Conservation (phyloP, 2,329 filamentous ascomycete species). For the Colletotrichum sp. region DNA sequence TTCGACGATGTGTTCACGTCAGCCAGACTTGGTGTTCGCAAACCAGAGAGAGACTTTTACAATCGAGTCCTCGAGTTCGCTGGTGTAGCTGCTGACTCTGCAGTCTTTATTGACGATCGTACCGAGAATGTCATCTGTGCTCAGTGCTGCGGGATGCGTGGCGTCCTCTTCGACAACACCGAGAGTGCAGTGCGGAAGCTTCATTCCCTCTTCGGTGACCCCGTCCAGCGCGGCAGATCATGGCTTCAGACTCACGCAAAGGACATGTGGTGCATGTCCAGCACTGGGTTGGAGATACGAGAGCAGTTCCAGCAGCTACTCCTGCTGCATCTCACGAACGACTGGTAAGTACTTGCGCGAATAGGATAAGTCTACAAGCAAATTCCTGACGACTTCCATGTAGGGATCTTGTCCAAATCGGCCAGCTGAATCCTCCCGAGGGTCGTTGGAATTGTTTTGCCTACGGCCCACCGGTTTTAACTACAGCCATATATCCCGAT, state of each 20-base stretch:
- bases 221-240: background rate
- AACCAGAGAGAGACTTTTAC: background rate
- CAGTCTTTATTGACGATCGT: background rate
- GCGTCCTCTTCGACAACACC: background rate
- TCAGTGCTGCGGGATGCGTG: background rate
- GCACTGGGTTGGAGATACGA: background rate
- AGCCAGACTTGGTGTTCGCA: background rate
- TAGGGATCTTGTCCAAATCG: too few species aligned
- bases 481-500: background rate
- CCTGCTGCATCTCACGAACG: background rate
- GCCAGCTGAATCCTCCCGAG: too few species aligned
- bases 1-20: background rate
- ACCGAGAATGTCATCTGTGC: background rate
- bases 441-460: background rate
- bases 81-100: background rate
- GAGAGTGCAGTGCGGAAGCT: background rate
- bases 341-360: background rate
- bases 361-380: too few species aligned
- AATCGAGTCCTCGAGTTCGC: background rate
- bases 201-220: background rate
- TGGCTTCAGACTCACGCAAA: background rate
- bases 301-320: background rate
- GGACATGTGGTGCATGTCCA: background rate
- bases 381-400: too few species aligned
- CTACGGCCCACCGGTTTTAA: background rate